Conservation (phyloP, 1,139 yeast genomes). For the Sugiyamaella japonica region DNA sequence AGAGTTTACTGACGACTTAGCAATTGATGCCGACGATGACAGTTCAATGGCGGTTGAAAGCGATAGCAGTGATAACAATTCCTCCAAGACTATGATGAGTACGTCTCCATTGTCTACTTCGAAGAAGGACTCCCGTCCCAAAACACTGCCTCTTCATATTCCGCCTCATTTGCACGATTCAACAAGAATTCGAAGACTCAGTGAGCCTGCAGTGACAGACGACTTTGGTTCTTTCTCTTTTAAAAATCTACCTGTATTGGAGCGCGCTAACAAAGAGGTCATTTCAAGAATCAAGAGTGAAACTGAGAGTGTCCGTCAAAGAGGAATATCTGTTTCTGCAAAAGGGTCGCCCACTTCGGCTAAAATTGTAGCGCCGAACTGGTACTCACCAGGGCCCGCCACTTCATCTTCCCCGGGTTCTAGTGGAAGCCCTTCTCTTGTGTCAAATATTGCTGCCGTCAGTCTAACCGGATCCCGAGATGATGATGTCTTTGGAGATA, state of each 20-base stretch:
- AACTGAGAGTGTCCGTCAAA: slow-evolving; percentile 44
- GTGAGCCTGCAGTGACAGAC: slow-evolving; percentile 51
- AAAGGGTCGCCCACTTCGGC: slow-evolving; percentile 21
- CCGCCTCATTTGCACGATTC: slow-evolving; percentile 62
- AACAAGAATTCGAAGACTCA: slow-evolving; percentile 60
- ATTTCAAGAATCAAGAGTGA: slow-evolving; percentile 83
- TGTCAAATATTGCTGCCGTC: background rate
- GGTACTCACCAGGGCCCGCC: slow-evolving; percentile 12
- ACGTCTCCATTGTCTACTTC: slow-evolving; percentile 12
- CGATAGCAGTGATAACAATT: slow-evolving; percentile 23
- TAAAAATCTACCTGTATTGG: slow-evolving; percentile 84
- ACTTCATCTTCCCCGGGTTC: slow-evolving; percentile 5
- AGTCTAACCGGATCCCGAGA: slow-evolving; percentile 17
- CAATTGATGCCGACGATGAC: slow-evolving; percentile 17
- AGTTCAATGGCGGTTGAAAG: slow-evolving; percentile 22
- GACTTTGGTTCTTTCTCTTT: slow-evolving; percentile 95
- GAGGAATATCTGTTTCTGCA: slow-evolving; percentile 32
- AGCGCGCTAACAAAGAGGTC: slow-evolving; percentile 91
- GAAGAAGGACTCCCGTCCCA: slow-evolving; percentile 21
- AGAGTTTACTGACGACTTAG: slow-evolving; percentile 37
- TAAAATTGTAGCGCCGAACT: slow-evolving; percentile 10
- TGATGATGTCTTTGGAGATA: slow-evolving; percentile 13
- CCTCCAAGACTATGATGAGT: background rate
- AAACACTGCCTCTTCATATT: slow-evolving; percentile 48
- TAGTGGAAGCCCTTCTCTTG: background rate